Conservation (phyloP, 2,329 filamentous ascomycete species). For the Fusarium nodosum region DNA sequence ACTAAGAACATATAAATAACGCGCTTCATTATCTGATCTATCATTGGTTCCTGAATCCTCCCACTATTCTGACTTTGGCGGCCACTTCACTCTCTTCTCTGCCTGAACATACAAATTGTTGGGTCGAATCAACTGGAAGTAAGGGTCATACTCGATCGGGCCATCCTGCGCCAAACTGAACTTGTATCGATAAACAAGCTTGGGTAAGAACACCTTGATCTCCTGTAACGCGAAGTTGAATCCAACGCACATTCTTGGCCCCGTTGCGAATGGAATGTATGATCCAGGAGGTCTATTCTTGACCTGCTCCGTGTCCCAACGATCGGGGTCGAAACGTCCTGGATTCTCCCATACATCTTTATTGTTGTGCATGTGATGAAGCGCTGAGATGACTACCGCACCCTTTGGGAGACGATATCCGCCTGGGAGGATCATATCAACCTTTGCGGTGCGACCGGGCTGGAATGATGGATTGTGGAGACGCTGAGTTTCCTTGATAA, state of each 20-base stretch:
- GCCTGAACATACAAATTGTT: slow-evolving; percentile 67
- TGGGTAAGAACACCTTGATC: slow-evolving; percentile 69
- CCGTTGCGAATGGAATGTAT: slow-evolving; percentile 71
- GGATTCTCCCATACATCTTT: slow-evolving; percentile 70
- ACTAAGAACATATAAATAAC: not conserved
- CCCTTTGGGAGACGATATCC: slow-evolving; percentile 68
- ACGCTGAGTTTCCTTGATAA: slow-evolving; percentile 72
- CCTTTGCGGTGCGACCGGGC: slow-evolving; percentile 69
- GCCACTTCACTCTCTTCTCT: slow-evolving; percentile 50
- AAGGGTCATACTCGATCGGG: slow-evolving; percentile 69
- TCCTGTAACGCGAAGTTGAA: slow-evolving; percentile 75
- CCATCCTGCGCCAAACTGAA: slow-evolving; percentile 64
- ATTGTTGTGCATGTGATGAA: slow-evolving; percentile 67
- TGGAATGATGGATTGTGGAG: slow-evolving; percentile 73
- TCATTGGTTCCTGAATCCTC: fast-evolving
- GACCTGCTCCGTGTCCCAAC: slow-evolving; percentile 68
- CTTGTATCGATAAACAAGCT: slow-evolving; percentile 70
- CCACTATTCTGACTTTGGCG: slow-evolving; percentile 6
- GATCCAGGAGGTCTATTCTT: slow-evolving; percentile 64
- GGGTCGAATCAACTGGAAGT: slow-evolving; percentile 70
- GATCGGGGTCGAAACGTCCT: slow-evolving; percentile 68
- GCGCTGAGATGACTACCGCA: slow-evolving; percentile 65
- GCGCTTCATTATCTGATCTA: not conserved
- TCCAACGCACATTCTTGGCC: slow-evolving; percentile 70
- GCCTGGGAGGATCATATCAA: slow-evolving; percentile 69